These are phyloP conservation scores for Emergomyces africanus DNA, from an alignment of 2,329 filamentous ascomycete species.

Conservation along the genomic window DNA sequence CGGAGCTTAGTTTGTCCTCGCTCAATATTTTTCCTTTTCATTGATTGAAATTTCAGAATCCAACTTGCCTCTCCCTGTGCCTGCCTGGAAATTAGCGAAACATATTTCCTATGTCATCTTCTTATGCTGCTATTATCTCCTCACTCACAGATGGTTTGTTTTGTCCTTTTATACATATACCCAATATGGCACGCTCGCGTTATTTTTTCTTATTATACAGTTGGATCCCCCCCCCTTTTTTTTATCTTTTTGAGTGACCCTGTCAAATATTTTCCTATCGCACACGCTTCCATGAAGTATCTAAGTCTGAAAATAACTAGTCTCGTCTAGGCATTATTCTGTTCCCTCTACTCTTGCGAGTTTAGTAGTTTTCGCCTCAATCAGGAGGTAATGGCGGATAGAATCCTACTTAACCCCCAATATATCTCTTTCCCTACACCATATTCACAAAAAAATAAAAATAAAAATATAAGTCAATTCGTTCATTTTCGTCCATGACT, in stretches of 20 bases:
- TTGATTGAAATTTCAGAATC: not conserved
- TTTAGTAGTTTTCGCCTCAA: not conserved
- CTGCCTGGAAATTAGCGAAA: constrained; percentile 14
- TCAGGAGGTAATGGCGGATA: not conserved
- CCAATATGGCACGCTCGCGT: not conserved
- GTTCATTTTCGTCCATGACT: too few relatives aligned
- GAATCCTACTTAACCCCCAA: not conserved
- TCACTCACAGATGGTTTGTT: not conserved
- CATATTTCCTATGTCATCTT: not conserved
- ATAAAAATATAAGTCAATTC: too few relatives aligned
- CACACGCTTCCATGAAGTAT: not conserved
- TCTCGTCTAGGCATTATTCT: not conserved
- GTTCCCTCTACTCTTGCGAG: not conserved
- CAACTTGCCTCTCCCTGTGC: constrained; percentile 12
- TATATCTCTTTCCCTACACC: too few relatives aligned
- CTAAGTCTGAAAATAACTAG: not conserved
- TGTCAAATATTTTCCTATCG: not conserved
- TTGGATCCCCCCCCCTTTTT: not conserved
- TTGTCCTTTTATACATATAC: not conserved
- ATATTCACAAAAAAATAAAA: too few relatives aligned
- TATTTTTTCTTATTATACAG: not conserved
- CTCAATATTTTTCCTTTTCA: not conserved
- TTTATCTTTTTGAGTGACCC: not conserved
- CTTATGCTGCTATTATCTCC: not conserved
- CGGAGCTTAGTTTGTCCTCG: not conserved